Conservation (phyloP, 2,329 filamentous ascomycete species). For the Trichophyton rubrum region DNA sequence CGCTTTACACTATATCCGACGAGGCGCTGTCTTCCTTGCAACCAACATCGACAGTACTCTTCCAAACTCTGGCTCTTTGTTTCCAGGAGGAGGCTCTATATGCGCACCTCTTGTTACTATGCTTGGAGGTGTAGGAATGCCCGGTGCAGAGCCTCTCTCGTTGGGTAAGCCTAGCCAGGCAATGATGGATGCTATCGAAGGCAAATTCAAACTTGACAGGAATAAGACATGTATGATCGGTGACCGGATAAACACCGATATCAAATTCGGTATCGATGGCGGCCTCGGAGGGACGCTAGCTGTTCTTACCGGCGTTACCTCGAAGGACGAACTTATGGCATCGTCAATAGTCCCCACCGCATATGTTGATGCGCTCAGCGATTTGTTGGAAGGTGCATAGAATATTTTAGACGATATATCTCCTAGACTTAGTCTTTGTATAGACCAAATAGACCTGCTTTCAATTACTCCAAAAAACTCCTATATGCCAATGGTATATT, state of each 20-base stretch:
- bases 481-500: background rate
- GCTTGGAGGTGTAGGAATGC: conserved; percentile 28
- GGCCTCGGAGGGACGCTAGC: conserved; percentile 81
- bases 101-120: conserved; percentile 66
- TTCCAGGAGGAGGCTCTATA: conserved; percentile 80
- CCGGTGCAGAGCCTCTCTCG: conserved; percentile 54
- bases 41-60: conserved; percentile 90
- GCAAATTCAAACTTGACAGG: conserved; percentile 81
- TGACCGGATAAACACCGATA: conserved; percentile 87
- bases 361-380: conserved; percentile 74
- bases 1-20: conserved; percentile 71
- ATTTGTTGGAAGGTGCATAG: conserved; percentile 41
- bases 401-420: background rate
- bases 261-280: conserved; percentile 85
- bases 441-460: background rate
- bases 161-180: conserved; percentile 93
- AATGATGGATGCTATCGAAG: conserved; percentile 98
- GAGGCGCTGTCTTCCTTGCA: conserved; percentile 73
- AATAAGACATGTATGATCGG: conserved; percentile 88
- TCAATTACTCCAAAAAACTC: background rate
- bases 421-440: background rate
- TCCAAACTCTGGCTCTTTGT: conserved; percentile 67
- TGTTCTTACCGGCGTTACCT: conserved; percentile 76
- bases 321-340: conserved; percentile 71
- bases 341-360: conserved; percentile 61